Conservation (phyloP, 2,329 filamentous ascomycete genomes). For the Colletotrichum gloeosporioides region DNA sequence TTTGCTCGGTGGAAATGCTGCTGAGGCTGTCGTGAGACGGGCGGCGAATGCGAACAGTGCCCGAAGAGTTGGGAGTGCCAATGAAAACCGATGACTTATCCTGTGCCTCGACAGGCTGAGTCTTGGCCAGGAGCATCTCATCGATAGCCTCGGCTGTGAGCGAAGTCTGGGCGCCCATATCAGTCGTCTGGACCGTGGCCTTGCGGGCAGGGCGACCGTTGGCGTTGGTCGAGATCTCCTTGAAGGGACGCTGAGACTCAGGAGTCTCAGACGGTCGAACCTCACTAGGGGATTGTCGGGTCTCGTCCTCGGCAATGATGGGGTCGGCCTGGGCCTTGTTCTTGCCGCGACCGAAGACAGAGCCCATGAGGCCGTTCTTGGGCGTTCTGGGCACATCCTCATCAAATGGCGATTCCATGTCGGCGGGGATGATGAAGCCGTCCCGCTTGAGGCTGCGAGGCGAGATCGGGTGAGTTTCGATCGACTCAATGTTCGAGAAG, state of each 20-base stretch:
- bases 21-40: constrained; percentile 55
- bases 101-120: constrained; percentile 32
- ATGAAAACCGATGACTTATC: constrained; percentile 36
- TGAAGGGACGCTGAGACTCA: constrained; percentile 63
- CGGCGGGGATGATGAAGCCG: constrained; percentile 61
- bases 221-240: constrained; percentile 67
- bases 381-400: constrained; percentile 43
- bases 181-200: constrained; percentile 53
- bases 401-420: constrained; percentile 37
- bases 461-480: constrained; percentile 51
- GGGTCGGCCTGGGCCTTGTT: constrained; percentile 41
- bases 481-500: constrained; percentile 50
- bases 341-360: constrained; percentile 52
- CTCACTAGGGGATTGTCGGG: constrained; percentile 56
- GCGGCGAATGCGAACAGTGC: constrained; percentile 48
- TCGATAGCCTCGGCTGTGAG: constrained; percentile 86
- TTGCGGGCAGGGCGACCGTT: constrained; percentile 45
- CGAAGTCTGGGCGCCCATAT: constrained; percentile 82
- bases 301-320: constrained; percentile 70
- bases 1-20: constrained; percentile 34
- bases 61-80: constrained; percentile 42
- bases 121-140: constrained; percentile 68
- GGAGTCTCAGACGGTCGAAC: constrained; percentile 50
- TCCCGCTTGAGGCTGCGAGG: constrained; percentile 59
- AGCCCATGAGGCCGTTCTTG: constrained; percentile 42